Conservation (phyloP, 345 rosid genomes). For the Cardamine occulta region DNA sequence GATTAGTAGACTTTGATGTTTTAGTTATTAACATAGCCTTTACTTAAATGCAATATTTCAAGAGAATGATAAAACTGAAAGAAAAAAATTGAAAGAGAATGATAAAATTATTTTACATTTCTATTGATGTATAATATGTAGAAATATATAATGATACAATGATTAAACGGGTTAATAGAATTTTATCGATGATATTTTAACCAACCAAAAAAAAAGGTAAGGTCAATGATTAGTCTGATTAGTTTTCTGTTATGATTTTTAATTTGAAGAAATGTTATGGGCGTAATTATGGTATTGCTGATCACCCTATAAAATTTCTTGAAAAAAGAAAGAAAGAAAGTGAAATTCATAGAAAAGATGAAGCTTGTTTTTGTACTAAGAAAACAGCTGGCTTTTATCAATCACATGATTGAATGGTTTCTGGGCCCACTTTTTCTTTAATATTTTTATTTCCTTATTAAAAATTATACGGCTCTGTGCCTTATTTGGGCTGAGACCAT, state of each 20-base stretch:
- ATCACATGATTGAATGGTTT: conserved; percentile 28
- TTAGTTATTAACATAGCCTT: conserved; percentile 17
- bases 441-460: not conserved
- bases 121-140: not conserved
- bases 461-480: not conserved
- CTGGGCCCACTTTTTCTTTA: not conserved
- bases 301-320: not conserved
- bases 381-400: conserved; percentile 25
- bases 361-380: conserved; percentile 26
- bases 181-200: not conserved
- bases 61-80: not conserved
- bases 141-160: not conserved
- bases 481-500: not conserved
- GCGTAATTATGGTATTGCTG: not conserved
- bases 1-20: conserved; percentile 14
- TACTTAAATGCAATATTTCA: not conserved
- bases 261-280: not conserved
- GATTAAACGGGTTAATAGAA: not conserved
- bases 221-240: not conserved
- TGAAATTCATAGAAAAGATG: not conserved
- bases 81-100: not conserved
- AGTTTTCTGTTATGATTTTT: not conserved
- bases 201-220: not conserved
- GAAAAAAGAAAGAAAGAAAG: not conserved
- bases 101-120: not conserved